A percentile compares a stretch with the other conserved stretches of the same genome.
phyloP scores from a whole-genome alignment of 2,329 filamentous ascomycete genomes.

The Colletotrichum tropicicola region DNA sequence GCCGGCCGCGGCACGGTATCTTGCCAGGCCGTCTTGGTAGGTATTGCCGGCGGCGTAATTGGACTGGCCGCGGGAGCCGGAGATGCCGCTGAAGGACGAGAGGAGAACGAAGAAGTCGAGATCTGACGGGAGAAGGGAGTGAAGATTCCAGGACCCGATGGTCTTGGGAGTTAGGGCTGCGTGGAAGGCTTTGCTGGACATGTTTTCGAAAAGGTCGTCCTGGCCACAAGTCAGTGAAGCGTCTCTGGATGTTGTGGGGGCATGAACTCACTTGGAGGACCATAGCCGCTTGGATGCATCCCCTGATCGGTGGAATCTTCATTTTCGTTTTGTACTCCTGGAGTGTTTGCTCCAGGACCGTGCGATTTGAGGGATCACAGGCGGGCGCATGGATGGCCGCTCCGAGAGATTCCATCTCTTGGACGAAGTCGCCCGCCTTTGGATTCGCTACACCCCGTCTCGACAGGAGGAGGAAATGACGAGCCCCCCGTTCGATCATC shows the following conservation, averaged over 20 bases:
- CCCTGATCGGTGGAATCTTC: slow-evolving; percentile 39
- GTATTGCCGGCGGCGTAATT: slow-evolving; percentile 66
- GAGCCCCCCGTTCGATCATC: slow-evolving; percentile 58
- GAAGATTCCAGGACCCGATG: slow-evolving; percentile 57
- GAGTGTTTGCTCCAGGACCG: slow-evolving; percentile 26
- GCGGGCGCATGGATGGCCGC: slow-evolving; percentile 44
- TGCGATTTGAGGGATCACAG: slow-evolving; percentile 52
- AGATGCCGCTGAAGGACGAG: slow-evolving; percentile 62
- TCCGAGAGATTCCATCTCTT: slow-evolving; percentile 39
- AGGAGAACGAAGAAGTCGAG: slow-evolving; percentile 59
- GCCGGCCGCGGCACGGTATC: background rate
- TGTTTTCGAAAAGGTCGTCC: slow-evolving; percentile 57
- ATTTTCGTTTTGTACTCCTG: slow-evolving; percentile 17
- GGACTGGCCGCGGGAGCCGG: slow-evolving; percentile 65
- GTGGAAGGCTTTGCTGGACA: slow-evolving; percentile 55
- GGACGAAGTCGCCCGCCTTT: slow-evolving; percentile 37
- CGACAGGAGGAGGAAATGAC: slow-evolving; percentile 59
- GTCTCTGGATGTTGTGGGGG: background rate
- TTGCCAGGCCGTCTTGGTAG: slow-evolving; percentile 55
- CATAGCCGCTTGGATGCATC: slow-evolving; percentile 46
- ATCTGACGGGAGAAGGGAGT: slow-evolving; percentile 40
- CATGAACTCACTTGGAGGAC: slow-evolving; percentile 37
- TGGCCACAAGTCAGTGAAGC: slow-evolving; percentile 23
- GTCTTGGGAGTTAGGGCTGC: slow-evolving; percentile 57
- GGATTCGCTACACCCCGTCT: slow-evolving; percentile 41